Evolutionary conservation across 345 rosid genomes (phyloP), one percentile per base, ranked within the genome.

Genomic region (Carallia brachiata): DNA sequence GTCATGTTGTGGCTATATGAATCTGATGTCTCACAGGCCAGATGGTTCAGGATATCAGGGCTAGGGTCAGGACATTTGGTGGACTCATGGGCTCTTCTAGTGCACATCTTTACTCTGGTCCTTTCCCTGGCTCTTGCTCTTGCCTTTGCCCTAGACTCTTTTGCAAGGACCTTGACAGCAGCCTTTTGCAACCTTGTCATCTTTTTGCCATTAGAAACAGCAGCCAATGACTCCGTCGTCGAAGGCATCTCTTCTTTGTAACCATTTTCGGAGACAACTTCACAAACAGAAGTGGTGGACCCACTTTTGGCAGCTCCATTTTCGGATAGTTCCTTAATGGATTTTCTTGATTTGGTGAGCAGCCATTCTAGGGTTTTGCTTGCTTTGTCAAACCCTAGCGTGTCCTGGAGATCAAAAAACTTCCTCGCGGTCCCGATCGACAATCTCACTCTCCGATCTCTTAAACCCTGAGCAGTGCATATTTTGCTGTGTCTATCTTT

Each of bases 331-430:
- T 84, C 86, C 52, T 69, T 65, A 53, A 93, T 93, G 74, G 90
- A 85, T n/a, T 68, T 79, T 56, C 65, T 82, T 7, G 97, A 89
- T 62, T 85, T 85, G 8, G 55, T 72, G 23, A 93, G 85, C 18
- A 93, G 75, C 98, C 98, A 93, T 36, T 85, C 97, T 23, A 92
- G 85, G 77, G 96, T 92, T 70, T 90, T 80, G 79, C 94, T 90
- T 2, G 94, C 90, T 84, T 84, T 90, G 70, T 90, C 92, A 74
- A 85, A 90, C 63, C 97, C 92, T 81, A 92, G 76, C 89, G 78
- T 77, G 75, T 92, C 97, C 66, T 92, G 97, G 34, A 92, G 96
- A 77, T 84, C 92, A 40, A 92, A 92, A 85, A 92, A 92, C 70
- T 84, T 79, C 28, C 94, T 84, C 60, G 97, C 78, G 53, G 86